phyloP scores from a whole-genome alignment of 2,329 filamentous ascomycete genomes.

The Rhynchosporium graminicola region DNA sequence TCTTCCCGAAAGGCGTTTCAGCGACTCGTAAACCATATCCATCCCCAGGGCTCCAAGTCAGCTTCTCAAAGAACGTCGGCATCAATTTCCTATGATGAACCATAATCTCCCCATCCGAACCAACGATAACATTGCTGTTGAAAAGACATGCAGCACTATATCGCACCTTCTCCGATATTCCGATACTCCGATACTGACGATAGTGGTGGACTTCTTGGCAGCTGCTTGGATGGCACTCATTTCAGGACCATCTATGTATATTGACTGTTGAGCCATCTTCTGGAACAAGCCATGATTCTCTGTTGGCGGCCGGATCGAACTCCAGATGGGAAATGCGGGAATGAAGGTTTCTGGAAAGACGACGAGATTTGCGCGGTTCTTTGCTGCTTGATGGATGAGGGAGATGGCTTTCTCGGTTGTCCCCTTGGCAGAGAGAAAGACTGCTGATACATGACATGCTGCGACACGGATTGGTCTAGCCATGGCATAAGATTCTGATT shows the following conservation, averaged over 20 bases:
- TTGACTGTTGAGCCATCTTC: conserved; percentile 47
- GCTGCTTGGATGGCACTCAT: conserved; percentile 44
- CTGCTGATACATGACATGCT: conserved; percentile 45
- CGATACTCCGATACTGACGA: conserved; percentile 53
- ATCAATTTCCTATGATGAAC: conserved; percentile 56
- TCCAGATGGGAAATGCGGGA: conserved; percentile 56
- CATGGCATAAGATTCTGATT: neutral
- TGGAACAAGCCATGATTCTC: conserved; percentile 53
- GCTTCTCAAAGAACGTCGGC: conserved; percentile 58
- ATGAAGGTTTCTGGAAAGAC: conserved; percentile 57
- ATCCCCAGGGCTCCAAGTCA: conserved; percentile 56
- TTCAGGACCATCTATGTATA: conserved; percentile 50
- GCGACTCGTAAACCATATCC: conserved; percentile 51
- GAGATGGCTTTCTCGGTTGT: conserved; percentile 51
- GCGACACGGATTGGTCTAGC: conserved; percentile 24
- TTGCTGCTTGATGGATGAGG: conserved; percentile 48
- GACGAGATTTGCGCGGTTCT: conserved; percentile 49
- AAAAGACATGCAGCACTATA: conserved; percentile 50
- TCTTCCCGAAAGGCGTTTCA: conserved; percentile 48
- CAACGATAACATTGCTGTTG: conserved; percentile 54
- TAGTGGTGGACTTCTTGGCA: conserved; percentile 43
- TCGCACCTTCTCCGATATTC: conserved; percentile 50
- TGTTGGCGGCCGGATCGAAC: conserved; percentile 47
- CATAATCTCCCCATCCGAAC: conserved; percentile 46
- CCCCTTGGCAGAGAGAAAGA: conserved; percentile 49